Evolutionary conservation across 768 basidiomycete genomes (phyloP).

Genomic region (Lactarius sanguifluus): DNA sequence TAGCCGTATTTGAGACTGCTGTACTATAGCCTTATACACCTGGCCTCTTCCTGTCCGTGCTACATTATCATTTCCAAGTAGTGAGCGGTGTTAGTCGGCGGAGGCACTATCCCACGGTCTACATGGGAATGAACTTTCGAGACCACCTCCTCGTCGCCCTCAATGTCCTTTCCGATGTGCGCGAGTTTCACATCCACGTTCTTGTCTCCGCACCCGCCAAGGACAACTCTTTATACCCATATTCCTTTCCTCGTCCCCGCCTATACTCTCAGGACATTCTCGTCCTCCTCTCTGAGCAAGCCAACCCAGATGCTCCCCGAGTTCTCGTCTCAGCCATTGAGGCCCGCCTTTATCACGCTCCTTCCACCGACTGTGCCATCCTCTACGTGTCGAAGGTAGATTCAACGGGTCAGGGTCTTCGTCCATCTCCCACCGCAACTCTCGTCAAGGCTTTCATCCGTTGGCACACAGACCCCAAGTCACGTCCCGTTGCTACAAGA

Average conservation of each 20-base stretch:
- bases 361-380: conserved; percentile 3
- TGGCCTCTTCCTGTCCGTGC: not conserved
- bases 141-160: conserved; percentile 22
- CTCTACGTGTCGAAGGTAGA: conserved; percentile 91
- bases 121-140: conserved; percentile 17
- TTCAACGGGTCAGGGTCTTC: conserved; percentile 72
- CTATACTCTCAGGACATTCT: conserved; percentile 76
- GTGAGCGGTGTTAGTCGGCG: not conserved
- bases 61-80: not conserved
- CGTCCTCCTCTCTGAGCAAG: conserved; percentile 68
- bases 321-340: conserved; percentile 78
- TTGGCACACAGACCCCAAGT: conserved; percentile 38
- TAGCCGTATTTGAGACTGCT: not conserved
- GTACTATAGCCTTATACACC: not conserved
- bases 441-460: conserved; percentile 66
- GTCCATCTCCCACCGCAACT: conserved; percentile 65
- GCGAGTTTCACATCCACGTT: conserved; percentile 69
- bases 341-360: conserved; percentile 45
- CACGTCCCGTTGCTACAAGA: conserved; percentile 1
- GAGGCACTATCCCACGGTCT: conserved; percentile 20
- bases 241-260: conserved; percentile 64
- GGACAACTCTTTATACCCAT: conserved; percentile 68
- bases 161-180: conserved; percentile 15
- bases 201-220: conserved; percentile 69
- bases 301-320: conserved; percentile 47